phyloP scores from a whole-genome alignment of 495 filamentous ascomycete genomes.

The Hyaloscypha hepaticicola region DNA sequence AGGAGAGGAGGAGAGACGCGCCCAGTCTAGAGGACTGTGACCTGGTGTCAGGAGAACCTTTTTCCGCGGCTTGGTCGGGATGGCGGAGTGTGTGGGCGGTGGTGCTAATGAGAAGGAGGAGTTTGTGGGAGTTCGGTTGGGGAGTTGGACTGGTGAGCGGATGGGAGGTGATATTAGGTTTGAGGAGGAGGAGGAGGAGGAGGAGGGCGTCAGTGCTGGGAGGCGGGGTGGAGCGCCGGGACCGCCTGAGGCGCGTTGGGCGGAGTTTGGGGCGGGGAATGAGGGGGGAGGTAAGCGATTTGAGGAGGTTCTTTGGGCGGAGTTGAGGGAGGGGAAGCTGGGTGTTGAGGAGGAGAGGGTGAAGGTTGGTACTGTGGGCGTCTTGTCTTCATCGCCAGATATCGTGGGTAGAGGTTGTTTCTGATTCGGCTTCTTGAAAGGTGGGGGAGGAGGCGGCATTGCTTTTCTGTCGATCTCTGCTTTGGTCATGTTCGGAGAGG shows the following conservation, averaged over 20 bases:
- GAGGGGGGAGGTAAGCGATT: constrained; percentile 23
- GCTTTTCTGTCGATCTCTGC: constrained; percentile 36
- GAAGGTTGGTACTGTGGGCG: constrained; percentile 24
- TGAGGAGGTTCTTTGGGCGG: constrained; percentile 39
- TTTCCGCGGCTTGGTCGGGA: constrained; percentile 44
- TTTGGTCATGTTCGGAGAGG: constrained; percentile 7
- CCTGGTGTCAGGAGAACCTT: constrained; percentile 80
- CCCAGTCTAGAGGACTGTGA: constrained; percentile 95
- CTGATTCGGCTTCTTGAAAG: constrained; percentile 20
- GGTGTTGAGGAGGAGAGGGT: neutral
- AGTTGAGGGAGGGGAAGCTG: constrained; percentile 41
- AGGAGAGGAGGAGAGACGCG: constrained; percentile 65
- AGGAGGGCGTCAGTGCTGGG: constrained; percentile 23
- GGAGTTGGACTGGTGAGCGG: constrained; percentile 29
- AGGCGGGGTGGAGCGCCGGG: constrained; percentile 23
- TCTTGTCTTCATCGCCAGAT: neutral
- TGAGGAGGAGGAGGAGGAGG: constrained; percentile 19
- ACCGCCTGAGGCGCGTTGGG: constrained; percentile 36
- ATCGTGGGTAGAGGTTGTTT: constrained; percentile 11
- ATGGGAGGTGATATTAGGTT: constrained; percentile 26
- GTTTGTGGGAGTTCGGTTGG: constrained; percentile 33
- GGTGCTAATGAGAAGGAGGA: constrained; percentile 37
- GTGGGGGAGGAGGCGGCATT: constrained; percentile 33
- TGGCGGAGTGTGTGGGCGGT: constrained; percentile 45
- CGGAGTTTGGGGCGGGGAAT: constrained; percentile 45